Conservation (phyloP, 2,329 filamentous ascomycete genomes). For the Lasiodiplodia sp. region DNA sequence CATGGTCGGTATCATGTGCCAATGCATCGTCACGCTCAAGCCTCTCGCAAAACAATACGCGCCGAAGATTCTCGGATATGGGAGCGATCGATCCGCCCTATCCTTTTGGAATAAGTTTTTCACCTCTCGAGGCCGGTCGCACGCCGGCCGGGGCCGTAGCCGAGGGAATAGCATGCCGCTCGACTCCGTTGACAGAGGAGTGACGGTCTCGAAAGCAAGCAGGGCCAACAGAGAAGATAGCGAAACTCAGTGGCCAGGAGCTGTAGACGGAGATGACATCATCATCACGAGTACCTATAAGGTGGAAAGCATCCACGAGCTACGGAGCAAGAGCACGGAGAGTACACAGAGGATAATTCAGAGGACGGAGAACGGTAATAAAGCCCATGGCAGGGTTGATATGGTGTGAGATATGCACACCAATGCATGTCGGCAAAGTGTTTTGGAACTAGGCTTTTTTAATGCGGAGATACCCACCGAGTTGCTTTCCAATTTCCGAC, state of each 20-base stretch:
- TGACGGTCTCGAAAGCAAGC: neutral
- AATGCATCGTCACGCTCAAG: constrained; percentile 83
- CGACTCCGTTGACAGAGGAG: neutral
- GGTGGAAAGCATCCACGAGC: neutral
- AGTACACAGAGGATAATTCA: neutral
- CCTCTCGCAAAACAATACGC: constrained; percentile 71
- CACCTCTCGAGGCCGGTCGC: neutral
- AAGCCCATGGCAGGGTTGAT: neutral
- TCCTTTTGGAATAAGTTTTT: constrained; percentile 8
- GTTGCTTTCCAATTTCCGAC: too few relatives aligned
- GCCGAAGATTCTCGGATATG: constrained; percentile 55
- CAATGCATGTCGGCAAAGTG: neutral
- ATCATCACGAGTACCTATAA: constrained; percentile 1
- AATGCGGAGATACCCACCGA: too few relatives aligned
- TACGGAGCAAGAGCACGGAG: neutral
- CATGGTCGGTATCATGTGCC: constrained; percentile 83
- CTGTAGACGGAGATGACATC: neutral
- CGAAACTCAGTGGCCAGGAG: neutral
- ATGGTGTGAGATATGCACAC: neutral
- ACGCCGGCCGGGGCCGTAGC: neutral
- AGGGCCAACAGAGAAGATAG: neutral
- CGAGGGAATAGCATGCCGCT: neutral
- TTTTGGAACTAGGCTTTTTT: too few relatives aligned
- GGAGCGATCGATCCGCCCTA: neutral
- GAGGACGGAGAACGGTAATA: neutral